A percentile compares a stretch with the other conserved stretches of the same genome.
Evolutionary conservation across 2,329 filamentous ascomycete genomes (phyloP).

Genomic region (Colletotrichum trifolii): DNA sequence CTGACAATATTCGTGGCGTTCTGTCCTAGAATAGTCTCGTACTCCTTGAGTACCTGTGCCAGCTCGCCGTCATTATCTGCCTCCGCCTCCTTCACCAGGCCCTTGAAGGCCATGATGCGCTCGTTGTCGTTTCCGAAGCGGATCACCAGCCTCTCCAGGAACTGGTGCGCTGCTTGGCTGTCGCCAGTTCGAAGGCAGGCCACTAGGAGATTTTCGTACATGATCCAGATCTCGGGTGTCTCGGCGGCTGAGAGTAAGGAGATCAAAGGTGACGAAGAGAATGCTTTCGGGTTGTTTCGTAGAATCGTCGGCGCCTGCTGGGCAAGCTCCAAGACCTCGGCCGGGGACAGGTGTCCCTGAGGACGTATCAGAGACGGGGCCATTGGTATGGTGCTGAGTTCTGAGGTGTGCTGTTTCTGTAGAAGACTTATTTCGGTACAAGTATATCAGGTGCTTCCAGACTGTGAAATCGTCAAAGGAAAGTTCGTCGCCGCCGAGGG

Average conservation of each 20-base stretch:
- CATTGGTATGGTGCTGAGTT: constrained; percentile 49
- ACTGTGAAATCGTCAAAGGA: not conserved
- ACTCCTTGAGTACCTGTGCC: constrained; percentile 77
- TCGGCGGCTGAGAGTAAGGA: constrained; percentile 71
- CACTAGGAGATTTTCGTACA: constrained; percentile 87
- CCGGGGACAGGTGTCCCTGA: constrained; percentile 66
- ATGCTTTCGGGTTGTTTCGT: constrained; percentile 62
- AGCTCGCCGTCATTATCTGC: constrained; percentile 75
- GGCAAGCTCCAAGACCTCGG: constrained; percentile 67
- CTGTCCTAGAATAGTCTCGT: constrained; percentile 78
- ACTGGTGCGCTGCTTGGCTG: constrained; percentile 78
- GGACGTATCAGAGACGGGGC: constrained; percentile 65
- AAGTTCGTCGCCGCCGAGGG: not conserved
- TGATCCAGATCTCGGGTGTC: constrained; percentile 83
- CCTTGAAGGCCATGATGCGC: constrained; percentile 83
- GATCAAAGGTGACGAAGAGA: constrained; percentile 64
- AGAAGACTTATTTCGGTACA: not conserved
- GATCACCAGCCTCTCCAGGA: constrained; percentile 78
- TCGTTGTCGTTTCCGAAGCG: constrained; percentile 90
- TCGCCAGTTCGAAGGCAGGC: constrained; percentile 88
- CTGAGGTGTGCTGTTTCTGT: not conserved
- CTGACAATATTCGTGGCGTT: constrained; percentile 84
- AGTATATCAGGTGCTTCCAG: not conserved
- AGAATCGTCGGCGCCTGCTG: constrained; percentile 70
- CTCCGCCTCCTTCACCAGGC: constrained; percentile 85